Evolutionary conservation across 2,329 filamentous ascomycete species (phyloP).

Genomic region (Diplodia mutila): DNA sequence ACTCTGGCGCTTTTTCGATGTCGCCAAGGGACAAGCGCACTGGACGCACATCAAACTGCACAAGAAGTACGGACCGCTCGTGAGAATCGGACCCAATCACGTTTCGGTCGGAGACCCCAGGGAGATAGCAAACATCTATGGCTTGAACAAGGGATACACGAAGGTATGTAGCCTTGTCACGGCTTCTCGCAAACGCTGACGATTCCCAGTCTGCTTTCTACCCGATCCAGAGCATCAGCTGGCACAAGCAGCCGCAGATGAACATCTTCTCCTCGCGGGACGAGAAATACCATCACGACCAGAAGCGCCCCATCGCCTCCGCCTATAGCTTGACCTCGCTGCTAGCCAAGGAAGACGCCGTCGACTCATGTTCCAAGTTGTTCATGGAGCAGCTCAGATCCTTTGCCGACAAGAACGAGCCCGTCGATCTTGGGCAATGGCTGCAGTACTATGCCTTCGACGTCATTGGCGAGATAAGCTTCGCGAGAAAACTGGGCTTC

Average conservation of each 20-base stretch:
- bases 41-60: slow-evolving; percentile 66
- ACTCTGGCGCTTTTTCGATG: slow-evolving; percentile 69
- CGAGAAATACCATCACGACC: slow-evolving; percentile 46
- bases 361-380: slow-evolving; percentile 33
- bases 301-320: slow-evolving; percentile 45
- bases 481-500: slow-evolving; percentile 48
- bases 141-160: slow-evolving; percentile 50
- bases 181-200: neutral
- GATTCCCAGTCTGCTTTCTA: slow-evolving; percentile 34
- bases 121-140: slow-evolving; percentile 73
- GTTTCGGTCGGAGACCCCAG: slow-evolving; percentile 74
- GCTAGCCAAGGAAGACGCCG: slow-evolving; percentile 37
- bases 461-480: slow-evolving; percentile 48
- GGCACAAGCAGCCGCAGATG: slow-evolving; percentile 30
- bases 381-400: slow-evolving; percentile 33
- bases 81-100: slow-evolving; percentile 80
- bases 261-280: slow-evolving; percentile 46
- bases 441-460: slow-evolving; percentile 46
- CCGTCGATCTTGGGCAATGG: slow-evolving; percentile 36
- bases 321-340: slow-evolving; percentile 49
- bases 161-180: slow-evolving; percentile 32
- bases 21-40: slow-evolving; percentile 60
- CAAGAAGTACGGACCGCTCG: slow-evolving; percentile 71
- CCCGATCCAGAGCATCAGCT: slow-evolving; percentile 33
- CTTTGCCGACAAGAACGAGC: slow-evolving; percentile 29